Base-by-base conservation (phyloP, 129 eudicot genomes). In the Flaveria ramosissima region DNA sequence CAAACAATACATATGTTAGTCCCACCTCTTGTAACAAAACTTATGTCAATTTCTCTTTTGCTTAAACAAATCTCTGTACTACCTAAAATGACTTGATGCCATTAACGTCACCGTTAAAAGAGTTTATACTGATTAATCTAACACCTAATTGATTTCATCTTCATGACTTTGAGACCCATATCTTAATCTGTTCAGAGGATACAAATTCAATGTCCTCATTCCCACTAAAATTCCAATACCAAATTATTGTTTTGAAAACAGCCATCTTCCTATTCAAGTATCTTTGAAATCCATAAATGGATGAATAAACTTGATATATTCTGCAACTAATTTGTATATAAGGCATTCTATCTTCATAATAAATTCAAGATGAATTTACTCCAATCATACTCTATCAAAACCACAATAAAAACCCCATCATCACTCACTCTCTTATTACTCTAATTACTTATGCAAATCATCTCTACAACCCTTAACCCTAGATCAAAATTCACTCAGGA, bases 401-500 rank as follows among this genome's bases (percentile, higher is more conserved):
- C 56, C 56, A 67, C 70, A 80, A 53, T n/a, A 43, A 80, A 73
- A 73, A 79, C 5, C 50, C 9, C 8, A 19, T 32, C 26, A 19
- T 43, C 30, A 36, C 30, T 55, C 64, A 60, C 55, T 43, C 63
- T 27, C 17, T 67, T 74, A 71, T 70, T 56, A 57, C 52, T 16
- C 42, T 73, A 74, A 56, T 43, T 43, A 56, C 26, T 73, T 80
- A 78, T 74, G 57, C 52, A 80, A 80, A 66, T 56, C 23, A 72
- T 82, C 74, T 82, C 75, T 75, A 75, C 67, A 81, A 36, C 59
- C 63, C 73, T 51, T 20, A 71, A 71, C 47, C 62, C 7, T 3
- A 75, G 23, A 56, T 36, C 77, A 70, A 78, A 82, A 53, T 52
- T 83, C 62, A 85, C 79, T 90, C 97, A 61, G 96, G 96, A 77